Percentiles rank a stretch among this genome's conserved stretches.
These are phyloP conservation scores for Chaetomiaceae sp. DNA, from an alignment of 2,329 filamentous ascomycete species.

Conservation along the genomic window DNA sequence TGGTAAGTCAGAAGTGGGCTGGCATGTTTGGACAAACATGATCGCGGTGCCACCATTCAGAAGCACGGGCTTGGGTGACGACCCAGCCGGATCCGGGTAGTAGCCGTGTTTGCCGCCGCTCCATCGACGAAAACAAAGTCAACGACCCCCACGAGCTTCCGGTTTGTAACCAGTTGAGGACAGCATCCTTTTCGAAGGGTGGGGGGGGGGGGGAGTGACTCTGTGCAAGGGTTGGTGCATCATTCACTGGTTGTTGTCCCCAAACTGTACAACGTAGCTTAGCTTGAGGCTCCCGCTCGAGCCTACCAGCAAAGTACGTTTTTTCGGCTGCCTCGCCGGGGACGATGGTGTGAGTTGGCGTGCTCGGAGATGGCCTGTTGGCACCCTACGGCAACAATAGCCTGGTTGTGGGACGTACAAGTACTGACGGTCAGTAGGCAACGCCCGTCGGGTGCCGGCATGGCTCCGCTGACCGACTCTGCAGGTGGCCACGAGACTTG, in stretches of 20 bases:
- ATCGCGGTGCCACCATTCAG: neutral
- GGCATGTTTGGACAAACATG: neutral
- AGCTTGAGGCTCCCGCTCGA: neutral
- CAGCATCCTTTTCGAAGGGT: too few species aligned
- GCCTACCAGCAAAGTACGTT: too few species aligned
- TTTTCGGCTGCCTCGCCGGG: too few species aligned
- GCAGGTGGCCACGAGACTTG: conserved; percentile 2
- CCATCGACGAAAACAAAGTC: neutral
- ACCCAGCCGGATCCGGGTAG: too few species aligned
- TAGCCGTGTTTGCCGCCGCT: too few species aligned
- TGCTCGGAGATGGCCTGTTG: neutral
- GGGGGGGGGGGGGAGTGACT: too few species aligned
- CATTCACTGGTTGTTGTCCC: too few species aligned
- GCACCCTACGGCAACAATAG: neutral
- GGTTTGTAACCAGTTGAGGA: too few species aligned
- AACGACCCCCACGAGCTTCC: neutral
- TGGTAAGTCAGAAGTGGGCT: too few species aligned
- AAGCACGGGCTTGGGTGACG: too few species aligned
- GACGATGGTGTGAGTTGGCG: neutral
- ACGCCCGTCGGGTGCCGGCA: conserved; percentile 6
- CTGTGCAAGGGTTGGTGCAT: too few species aligned
- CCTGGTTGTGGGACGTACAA: neutral
- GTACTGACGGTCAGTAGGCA: neutral
- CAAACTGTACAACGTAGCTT: too few species aligned
- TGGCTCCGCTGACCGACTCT: neutral